Conservation (phyloP, 768 basidiomycete genomes). For the Tubosaeta sp. region DNA sequence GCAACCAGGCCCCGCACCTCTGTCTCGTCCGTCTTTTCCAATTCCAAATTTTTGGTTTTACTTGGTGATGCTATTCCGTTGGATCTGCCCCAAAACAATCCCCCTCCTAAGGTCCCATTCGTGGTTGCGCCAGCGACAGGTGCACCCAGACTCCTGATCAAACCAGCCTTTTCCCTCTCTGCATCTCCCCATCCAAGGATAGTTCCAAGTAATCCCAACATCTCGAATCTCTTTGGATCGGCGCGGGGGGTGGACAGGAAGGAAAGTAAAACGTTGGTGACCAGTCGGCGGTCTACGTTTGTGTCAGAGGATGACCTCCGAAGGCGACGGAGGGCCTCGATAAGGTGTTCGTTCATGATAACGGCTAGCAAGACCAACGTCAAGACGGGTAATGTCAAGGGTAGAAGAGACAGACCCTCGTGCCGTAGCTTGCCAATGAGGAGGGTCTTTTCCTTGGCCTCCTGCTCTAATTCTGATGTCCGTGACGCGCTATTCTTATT, state of each 20-base stretch:
- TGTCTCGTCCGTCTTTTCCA: constrained; percentile 79
- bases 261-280: constrained; percentile 88
- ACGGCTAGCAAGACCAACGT: constrained; percentile 55
- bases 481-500: constrained; percentile 59
- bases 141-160: constrained; percentile 31
- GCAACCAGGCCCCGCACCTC: constrained; percentile 49
- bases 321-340: constrained; percentile 93
- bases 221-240: constrained; percentile 95
- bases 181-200: constrained; percentile 90
- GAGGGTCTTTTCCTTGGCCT: constrained; percentile 93
- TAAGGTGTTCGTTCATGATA: constrained; percentile 95
- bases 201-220: constrained; percentile 83
- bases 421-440: constrained; percentile 93
- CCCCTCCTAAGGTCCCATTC: constrained; percentile 17
- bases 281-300: constrained; percentile 90
- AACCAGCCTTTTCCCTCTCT: constrained; percentile 87
- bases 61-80: constrained; percentile 27
- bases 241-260: constrained; percentile 89
- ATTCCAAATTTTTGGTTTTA: constrained; percentile 44
- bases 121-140: constrained; percentile 34
- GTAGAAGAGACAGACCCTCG: constrained; percentile 57
- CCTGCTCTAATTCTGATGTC: constrained; percentile 75
- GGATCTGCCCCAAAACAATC: constrained; percentile 19
- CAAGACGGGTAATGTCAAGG: constrained; percentile 1
- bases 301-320: constrained; percentile 77